These are phyloP conservation scores for Chrysanthemum lavandulifolium DNA, from an alignment of 129 eudicot genomes.

Conservation along the genomic window DNA sequence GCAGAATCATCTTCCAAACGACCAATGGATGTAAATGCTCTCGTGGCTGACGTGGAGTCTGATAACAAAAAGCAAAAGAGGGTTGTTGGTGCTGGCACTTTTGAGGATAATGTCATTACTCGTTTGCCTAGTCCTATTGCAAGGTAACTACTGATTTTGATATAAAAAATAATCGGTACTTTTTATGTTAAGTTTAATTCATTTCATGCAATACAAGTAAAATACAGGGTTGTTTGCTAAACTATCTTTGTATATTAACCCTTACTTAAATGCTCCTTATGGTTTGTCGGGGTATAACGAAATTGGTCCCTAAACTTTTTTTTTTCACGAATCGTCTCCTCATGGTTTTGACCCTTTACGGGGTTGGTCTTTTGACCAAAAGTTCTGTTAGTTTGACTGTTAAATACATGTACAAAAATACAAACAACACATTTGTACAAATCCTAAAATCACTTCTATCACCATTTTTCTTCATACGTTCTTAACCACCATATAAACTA, in stretches of 20 bases:
- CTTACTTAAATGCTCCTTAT: too few species aligned
- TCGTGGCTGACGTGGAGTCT: not conserved
- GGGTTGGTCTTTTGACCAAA: not conserved
- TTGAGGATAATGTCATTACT: not conserved
- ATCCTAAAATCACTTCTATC: too few species aligned
- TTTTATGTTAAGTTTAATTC: not conserved
- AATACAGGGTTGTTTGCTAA: not conserved
- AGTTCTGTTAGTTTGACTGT: not conserved
- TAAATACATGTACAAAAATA: not conserved
- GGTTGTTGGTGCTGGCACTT: not conserved
- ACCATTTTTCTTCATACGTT: too few species aligned
- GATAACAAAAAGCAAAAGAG: not conserved
- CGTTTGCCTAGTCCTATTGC: not conserved
- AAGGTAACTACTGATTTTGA: not conserved
- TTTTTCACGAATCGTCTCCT: not conserved
- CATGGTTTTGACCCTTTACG: not conserved
- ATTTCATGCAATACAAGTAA: not conserved
- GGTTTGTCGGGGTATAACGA: too few species aligned
- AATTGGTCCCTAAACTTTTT: too few species aligned
- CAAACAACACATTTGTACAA: too few species aligned
- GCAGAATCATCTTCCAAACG: not conserved
- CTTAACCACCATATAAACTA: too few species aligned
- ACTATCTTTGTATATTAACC: not conserved
- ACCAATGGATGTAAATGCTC: constrained; percentile 1
- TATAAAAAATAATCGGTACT: not conserved